Evolutionary conservation across 805 yeast species (phyloP).

Genomic region (Candida bentonensis): DNA sequence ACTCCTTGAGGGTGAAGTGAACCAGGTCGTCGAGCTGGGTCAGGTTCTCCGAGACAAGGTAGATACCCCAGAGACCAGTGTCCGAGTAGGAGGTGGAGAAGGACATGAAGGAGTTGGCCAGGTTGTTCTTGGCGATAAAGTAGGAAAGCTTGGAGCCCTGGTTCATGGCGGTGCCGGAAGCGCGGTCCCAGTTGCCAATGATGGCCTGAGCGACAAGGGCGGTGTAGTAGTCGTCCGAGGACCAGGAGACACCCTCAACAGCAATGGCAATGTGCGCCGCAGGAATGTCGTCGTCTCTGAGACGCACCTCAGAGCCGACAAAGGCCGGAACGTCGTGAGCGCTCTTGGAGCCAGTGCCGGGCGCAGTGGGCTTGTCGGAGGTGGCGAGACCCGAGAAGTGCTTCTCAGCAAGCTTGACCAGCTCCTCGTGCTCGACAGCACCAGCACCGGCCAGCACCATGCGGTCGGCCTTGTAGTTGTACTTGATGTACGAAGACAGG

Average conservation of each 20-base stretch:
- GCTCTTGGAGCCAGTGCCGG: conserved; percentile 55
- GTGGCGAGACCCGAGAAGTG: conserved; percentile 42
- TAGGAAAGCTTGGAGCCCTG: conserved; percentile 74
- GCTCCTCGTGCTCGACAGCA: conserved; percentile 73
- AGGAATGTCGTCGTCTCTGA: conserved; percentile 72
- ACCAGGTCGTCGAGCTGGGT: conserved; percentile 53
- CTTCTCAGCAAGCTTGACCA: conserved; percentile 62
- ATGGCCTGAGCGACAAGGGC: conserved; percentile 94
- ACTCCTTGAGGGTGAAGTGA: conserved; percentile 68
- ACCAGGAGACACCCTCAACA: conserved; percentile 98
- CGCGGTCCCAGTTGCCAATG: conserved; percentile 95
- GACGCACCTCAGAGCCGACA: conserved; percentile 72
- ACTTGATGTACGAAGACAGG: conserved; percentile 61
- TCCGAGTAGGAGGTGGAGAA: conserved; percentile 95
- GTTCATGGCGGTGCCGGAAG: conserved; percentile 68
- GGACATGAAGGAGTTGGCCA: conserved; percentile 92
- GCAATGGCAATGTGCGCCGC: conserved; percentile 86
- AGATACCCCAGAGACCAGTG: conserved; percentile 96
- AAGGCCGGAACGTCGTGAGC: conserved; percentile 60
- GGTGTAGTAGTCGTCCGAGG: conserved; percentile 85
- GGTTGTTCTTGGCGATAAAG: conserved; percentile 43
- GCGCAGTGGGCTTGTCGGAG: conserved; percentile 40
- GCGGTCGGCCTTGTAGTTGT: conserved; percentile 88
- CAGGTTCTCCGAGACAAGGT: conserved; percentile 69
- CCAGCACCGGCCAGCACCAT: conserved; percentile 98